Evolutionary conservation across 495 filamentous ascomycete species (phyloP), one percentile per base, ranked within the genome.

Genomic region (Penicillium diatomitis): DNA sequence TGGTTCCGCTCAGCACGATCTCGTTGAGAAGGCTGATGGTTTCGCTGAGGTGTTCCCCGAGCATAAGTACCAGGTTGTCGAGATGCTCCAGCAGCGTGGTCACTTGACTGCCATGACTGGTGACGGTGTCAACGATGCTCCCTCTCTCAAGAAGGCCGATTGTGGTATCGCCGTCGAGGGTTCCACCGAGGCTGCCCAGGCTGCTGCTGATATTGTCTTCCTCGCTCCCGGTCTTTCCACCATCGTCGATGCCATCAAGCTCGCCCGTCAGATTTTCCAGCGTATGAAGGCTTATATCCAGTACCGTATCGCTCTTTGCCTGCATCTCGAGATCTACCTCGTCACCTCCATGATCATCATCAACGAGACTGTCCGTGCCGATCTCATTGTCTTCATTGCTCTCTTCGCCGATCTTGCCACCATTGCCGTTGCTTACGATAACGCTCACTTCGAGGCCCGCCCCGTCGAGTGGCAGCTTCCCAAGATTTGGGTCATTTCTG

Each of bases 201-300:
- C 83, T 53, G 83, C 83, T 53, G 82, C 83, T 53, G 83, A 87
- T 76, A 87, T 87, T 52, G 83, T 87, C 62, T 87, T 87, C 80
- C 82, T 87, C 57, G 83, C 83, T 45, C 83, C 83, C 42, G 83
- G 83, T 82, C 81, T 87, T 38, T 76, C 71, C 71, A 87, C 83
- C 54, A 87, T 87, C 43, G 83, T 87, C 62, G 76, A 82, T 66
- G 82, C 83, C 53, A 87, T 87, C 73, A 87, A 87, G 76, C 82
- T 84, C 56, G 80, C 83, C 54, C 82, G 83, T 60, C 79, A 87
- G 68, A 87, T 87, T 61, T 87, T 87, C 81, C 83, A 87, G 73
- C 83, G 83, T 58, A 87, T 87, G 83, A 87, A 87, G 78, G 78
- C 83, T 34, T 87, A 87, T 62, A 85, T 87, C 52, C 83, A 87